Base-by-base conservation (phyloP, 2,329 filamentous ascomycete genomes). In the Atkinsonella hypoxylon region DNA sequence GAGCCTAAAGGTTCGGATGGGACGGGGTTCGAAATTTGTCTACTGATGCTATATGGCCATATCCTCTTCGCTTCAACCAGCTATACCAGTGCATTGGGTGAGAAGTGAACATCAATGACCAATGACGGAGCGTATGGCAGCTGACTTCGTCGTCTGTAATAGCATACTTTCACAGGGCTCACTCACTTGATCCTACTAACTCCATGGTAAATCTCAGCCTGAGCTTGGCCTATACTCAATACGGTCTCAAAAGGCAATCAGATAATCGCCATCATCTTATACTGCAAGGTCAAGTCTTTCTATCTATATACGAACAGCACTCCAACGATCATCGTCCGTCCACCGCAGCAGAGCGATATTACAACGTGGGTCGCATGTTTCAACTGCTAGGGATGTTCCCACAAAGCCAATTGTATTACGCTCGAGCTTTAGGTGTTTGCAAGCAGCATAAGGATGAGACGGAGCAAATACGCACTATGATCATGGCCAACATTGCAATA, bases 181-280 rank as follows among this genome's bases (percentile, higher is more conserved):
- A 81, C 50, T 79, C 87, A 1, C 69, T 96, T 2, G 83, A 89
- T 56, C 85, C 87, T 0, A 67, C 77, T 8, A 94, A 95, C 60
- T 77, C 85, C 0, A 81, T 87, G 59, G 78, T 96, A 55, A 85
- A 89, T 55, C 77, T 98, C 11, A 86, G 81, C 58, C 83, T 96
- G 22, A 89, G 84, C 0, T 77, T 93, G 12, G 83, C 84, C 31
- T 97, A 95, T 64, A 79, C 96, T 39, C 88, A 96, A 64, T 86
- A 93, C 63, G 84, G 86, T 0, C 77, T 96, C 61, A 96, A 97
- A 65, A 79, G 91, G 2, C 88, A 95, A 65, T 83, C 85, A 0
- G 88, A 91, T 45, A 97, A 97, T 63, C 76, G 93, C 1, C 91
- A 97, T 62, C 91, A 87, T 61, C 79, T 89, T 40, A 81, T 96